phyloP scores from a whole-genome alignment of 495 filamentous ascomycete species.

The Poronia punctata region DNA sequence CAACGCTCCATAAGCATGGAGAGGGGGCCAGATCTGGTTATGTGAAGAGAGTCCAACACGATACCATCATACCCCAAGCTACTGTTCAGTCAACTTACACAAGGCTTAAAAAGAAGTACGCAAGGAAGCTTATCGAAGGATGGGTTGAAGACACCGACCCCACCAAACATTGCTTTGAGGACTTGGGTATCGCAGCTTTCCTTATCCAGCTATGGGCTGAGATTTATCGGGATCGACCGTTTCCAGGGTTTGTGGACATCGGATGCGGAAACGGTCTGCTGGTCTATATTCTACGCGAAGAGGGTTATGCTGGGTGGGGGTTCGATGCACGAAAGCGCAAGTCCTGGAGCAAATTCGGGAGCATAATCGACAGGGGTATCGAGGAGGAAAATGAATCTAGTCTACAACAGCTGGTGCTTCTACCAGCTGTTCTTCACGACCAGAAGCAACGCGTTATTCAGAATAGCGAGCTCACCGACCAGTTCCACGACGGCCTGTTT shows the following conservation, averaged over 20 bases:
- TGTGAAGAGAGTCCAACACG: constrained; percentile 68
- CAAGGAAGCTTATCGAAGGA: constrained; percentile 50
- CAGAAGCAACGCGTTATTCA: constrained; percentile 16
- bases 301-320: constrained; percentile 82
- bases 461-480: constrained; percentile 21
- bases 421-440: constrained; percentile 50
- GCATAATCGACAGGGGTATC: constrained; percentile 15
- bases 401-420: constrained; percentile 64
- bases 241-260: constrained; percentile 91
- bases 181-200: constrained; percentile 87
- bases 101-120: constrained; percentile 72
- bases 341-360: constrained; percentile 69
- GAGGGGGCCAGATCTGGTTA: constrained; percentile 55
- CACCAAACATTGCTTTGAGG: constrained; percentile 89
- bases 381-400: constrained; percentile 34
- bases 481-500: constrained; percentile 65
- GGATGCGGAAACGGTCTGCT: constrained; percentile 93
- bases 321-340: constrained; percentile 82
- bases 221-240: constrained; percentile 61
- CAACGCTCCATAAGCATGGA: constrained; percentile 70
- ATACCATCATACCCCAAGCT: constrained; percentile 66
- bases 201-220: constrained; percentile 85
- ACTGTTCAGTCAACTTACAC: constrained; percentile 73
- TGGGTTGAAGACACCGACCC: constrained; percentile 89
- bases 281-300: constrained; percentile 72